These are phyloP conservation scores for Pichia nanzhaoensis DNA, from an alignment of 805 yeast genomes.

Conservation along the genomic window DNA sequence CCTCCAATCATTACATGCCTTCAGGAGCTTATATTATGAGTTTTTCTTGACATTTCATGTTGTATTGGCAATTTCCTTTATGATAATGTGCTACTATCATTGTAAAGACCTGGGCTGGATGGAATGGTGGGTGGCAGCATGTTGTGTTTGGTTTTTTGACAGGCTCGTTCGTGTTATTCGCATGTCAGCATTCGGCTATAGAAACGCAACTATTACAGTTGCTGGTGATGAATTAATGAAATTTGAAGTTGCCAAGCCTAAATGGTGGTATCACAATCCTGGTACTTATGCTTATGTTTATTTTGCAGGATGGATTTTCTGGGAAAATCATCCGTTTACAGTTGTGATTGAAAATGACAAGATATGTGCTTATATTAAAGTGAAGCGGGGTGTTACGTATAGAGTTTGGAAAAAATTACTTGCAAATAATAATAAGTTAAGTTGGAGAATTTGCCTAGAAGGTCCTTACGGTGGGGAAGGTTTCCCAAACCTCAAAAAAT, in stretches of 20 bases:
- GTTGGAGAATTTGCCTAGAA: constrained; percentile 38
- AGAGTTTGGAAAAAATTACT: constrained; percentile 31
- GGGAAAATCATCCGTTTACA: constrained; percentile 75
- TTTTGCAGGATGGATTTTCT: constrained; percentile 45
- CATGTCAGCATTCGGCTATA: constrained; percentile 21
- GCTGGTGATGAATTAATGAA: constrained; percentile 32
- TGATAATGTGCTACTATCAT: constrained; percentile 55
- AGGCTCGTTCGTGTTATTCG: constrained; percentile 39
- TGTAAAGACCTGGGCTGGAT: constrained; percentile 33
- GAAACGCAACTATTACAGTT: constrained; percentile 17
- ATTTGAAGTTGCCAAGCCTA: constrained; percentile 45
- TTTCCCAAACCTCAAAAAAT: constrained; percentile 39
- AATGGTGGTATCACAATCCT: constrained; percentile 42
- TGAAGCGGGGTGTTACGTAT: constrained; percentile 48
- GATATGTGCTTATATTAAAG: constrained; percentile 37
- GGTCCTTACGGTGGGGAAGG: constrained; percentile 60
- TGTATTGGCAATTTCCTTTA: constrained; percentile 44
- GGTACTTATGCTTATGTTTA: constrained; percentile 53
- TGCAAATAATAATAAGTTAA: not conserved
- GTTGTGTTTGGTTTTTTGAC: constrained; percentile 47
- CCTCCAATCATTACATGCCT: constrained; percentile 42
- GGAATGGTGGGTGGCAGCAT: constrained; percentile 32
- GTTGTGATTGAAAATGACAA: constrained; percentile 34
- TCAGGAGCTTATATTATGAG: constrained; percentile 55
- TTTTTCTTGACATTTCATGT: constrained; percentile 50